Percentiles rank a stretch among this genome's conserved stretches.
phyloP scores from a whole-genome alignment of 116 monocot species.

The Zostera marina region DNA sequence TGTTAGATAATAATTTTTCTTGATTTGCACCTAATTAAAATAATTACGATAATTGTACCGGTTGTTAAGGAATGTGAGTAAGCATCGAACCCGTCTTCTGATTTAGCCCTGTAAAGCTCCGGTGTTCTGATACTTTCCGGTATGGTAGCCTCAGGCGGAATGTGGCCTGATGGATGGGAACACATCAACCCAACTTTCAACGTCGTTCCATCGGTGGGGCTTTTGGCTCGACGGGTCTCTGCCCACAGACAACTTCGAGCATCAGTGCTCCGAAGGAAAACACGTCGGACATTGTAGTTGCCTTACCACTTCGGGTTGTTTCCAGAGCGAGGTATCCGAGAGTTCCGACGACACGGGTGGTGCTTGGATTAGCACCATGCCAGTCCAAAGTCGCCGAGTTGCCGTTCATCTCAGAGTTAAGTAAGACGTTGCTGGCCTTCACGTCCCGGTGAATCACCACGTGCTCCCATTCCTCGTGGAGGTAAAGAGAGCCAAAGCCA shows the following conservation, averaged over 20 bases:
- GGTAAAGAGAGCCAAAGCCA: slow-evolving; percentile 43
- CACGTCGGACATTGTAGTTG: slow-evolving; percentile 19
- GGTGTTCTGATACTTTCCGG: slow-evolving; percentile 15
- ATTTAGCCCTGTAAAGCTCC: slow-evolving; percentile 8
- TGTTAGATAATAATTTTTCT: no score
- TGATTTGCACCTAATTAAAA: no score
- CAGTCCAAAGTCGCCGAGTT: slow-evolving; percentile 48
- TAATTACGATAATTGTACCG: no score
- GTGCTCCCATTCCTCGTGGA: slow-evolving; percentile 64
- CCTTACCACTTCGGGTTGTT: slow-evolving; percentile 16
- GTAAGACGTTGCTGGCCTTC: slow-evolving; percentile 53
- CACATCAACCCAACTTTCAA: slow-evolving; percentile 43
- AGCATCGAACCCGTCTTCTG: slow-evolving; percentile 26
- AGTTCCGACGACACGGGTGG: slow-evolving; percentile 28
- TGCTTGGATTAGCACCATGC: slow-evolving; percentile 25
- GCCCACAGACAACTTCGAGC: slow-evolving; percentile 43
- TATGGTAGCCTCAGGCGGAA: slow-evolving; percentile 15
- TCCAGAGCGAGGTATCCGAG: slow-evolving; percentile 24
- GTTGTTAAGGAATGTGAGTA: slow-evolving; percentile 37
- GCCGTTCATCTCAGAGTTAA: slow-evolving; percentile 29
- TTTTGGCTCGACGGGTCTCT: slow-evolving; percentile 29
- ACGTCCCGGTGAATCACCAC: slow-evolving; percentile 54
- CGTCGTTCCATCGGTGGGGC: slow-evolving; percentile 14
- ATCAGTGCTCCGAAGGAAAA: slow-evolving; percentile 30
- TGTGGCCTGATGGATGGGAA: slow-evolving; percentile 26